phyloP scores from a whole-genome alignment of 163 green algal genomes.

The Coccomyxa subellipsoidea region DNA sequence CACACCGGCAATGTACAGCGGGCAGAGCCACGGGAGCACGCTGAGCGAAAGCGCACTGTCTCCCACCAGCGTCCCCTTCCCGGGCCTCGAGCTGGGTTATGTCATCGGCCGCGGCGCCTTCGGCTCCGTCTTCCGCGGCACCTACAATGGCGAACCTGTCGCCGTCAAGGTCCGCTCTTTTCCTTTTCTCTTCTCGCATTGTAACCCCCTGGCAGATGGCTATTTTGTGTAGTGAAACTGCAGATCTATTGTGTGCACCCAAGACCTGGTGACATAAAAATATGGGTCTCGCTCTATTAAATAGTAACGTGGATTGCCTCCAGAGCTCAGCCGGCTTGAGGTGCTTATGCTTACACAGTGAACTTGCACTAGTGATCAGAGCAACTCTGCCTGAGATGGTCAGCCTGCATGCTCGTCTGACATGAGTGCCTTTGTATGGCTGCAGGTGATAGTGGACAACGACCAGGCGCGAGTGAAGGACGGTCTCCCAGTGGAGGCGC shows the following conservation, averaged over 20 bases:
- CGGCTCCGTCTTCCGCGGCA: conserved; percentile 45
- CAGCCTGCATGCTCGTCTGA: too few species aligned
- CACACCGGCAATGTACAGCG: neutral
- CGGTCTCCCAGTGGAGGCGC: conserved; percentile 32
- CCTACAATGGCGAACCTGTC: conserved; percentile 8
- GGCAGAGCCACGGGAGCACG: neutral
- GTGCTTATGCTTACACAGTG: too few species aligned
- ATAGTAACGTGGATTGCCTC: too few species aligned
- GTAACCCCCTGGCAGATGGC: neutral
- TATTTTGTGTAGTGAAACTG: too few species aligned
- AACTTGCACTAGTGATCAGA: too few species aligned
- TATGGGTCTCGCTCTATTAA: too few species aligned
- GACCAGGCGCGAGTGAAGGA: neutral
- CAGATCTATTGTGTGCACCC: too few species aligned
- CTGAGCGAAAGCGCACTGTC: neutral
- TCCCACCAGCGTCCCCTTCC: conserved; percentile 27
- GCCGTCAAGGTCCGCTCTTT: conserved; percentile 7
- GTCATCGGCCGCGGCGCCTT: conserved; percentile 52
- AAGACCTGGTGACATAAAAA: too few species aligned
- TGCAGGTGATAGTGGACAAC: conserved; percentile 26
- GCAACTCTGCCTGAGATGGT: too few species aligned
- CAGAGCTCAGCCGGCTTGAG: too few species aligned
- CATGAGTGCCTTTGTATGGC: too few species aligned
- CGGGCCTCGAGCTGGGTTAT: conserved; percentile 53
- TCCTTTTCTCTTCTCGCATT: neutral